Conservation (phyloP, 495 filamentous ascomycete species). For the Daldinia caldariorum region DNA sequence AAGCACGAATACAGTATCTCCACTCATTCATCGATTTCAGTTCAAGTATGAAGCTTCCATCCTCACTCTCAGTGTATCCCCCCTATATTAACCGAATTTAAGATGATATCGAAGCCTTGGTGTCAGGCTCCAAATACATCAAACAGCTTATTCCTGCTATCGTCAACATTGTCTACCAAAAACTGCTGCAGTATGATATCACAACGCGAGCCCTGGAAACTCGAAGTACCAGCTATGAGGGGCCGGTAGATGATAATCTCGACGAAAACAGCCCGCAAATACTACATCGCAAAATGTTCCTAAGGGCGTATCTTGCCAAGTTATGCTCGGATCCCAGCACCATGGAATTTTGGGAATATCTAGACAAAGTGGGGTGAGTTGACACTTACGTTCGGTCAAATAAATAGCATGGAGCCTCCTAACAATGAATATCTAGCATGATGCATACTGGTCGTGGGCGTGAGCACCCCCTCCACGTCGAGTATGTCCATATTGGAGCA, state of each 20-base stretch:
- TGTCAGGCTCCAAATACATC: constrained; percentile 73
- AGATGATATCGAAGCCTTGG: constrained; percentile 76
- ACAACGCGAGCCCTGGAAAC: constrained; percentile 77
- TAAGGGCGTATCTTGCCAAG: constrained; percentile 74
- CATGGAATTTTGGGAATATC: constrained; percentile 81
- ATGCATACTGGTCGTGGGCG: constrained; percentile 76
- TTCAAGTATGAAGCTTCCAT: constrained; percentile 58
- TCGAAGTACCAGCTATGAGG: constrained; percentile 69
- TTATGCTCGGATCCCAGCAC: constrained; percentile 74
- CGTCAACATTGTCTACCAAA: constrained; percentile 81
- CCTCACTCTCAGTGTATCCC: not conserved
- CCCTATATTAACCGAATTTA: constrained; percentile 15
- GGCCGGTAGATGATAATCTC: constrained; percentile 67
- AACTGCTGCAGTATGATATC: constrained; percentile 78
- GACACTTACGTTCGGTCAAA: not conserved
- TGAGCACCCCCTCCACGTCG: constrained; percentile 72
- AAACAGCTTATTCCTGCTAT: constrained; percentile 76
- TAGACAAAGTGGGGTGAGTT: constrained; percentile 75
- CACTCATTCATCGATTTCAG: constrained; percentile 79
- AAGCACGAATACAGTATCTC: constrained; percentile 73
- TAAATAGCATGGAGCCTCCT: not conserved
- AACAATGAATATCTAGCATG: constrained; percentile 53
- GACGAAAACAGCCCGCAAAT: constrained; percentile 75
- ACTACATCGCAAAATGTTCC: constrained; percentile 77
- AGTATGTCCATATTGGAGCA: constrained; percentile 78